These are phyloP conservation scores for Blastobotrys arbuscula DNA, from an alignment of 1,139 yeast species.

Conservation along the genomic window DNA sequence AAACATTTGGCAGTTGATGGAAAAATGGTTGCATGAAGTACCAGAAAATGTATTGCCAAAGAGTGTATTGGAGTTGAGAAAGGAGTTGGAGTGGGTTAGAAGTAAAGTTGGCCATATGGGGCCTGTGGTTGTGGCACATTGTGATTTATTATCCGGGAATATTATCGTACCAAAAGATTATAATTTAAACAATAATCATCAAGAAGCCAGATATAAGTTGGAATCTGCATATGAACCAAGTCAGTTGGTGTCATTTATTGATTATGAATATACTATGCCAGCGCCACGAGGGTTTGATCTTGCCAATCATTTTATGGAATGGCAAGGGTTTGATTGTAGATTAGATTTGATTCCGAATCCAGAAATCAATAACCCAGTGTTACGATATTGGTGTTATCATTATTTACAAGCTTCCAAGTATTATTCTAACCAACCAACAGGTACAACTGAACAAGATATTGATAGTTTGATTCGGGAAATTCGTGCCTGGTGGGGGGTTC, in stretches of 20 bases:
- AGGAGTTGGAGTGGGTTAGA: constrained; percentile 57
- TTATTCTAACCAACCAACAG: constrained; percentile 7
- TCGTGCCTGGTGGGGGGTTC: constrained; percentile 62
- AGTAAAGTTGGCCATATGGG: constrained; percentile 37
- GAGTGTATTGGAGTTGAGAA: constrained; percentile 32
- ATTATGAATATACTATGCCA: constrained; percentile 75
- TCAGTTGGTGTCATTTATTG: constrained; percentile 53
- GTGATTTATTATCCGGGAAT: constrained; percentile 69
- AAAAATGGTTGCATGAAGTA: constrained; percentile 56
- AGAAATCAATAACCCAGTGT: constrained; percentile 37
- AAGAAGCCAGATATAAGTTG: background rate
- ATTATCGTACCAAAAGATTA: constrained; percentile 48
- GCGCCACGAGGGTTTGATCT: constrained; percentile 80
- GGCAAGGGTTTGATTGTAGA: constrained; percentile 81
- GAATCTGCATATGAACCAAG: constrained; percentile 35
- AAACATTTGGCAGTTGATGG: constrained; percentile 56
- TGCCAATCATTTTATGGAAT: constrained; percentile 81
- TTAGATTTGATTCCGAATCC: constrained; percentile 56
- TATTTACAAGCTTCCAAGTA: constrained; percentile 29
- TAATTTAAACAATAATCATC: background rate
- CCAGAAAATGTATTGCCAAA: constrained; percentile 37
- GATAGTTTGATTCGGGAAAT: constrained; percentile 51
- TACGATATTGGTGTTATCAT: constrained; percentile 45
- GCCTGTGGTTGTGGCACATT: constrained; percentile 53
- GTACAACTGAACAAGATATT: constrained; percentile 23